Conservation (phyloP, 306 rosid species). For the Delonix regia region DNA sequence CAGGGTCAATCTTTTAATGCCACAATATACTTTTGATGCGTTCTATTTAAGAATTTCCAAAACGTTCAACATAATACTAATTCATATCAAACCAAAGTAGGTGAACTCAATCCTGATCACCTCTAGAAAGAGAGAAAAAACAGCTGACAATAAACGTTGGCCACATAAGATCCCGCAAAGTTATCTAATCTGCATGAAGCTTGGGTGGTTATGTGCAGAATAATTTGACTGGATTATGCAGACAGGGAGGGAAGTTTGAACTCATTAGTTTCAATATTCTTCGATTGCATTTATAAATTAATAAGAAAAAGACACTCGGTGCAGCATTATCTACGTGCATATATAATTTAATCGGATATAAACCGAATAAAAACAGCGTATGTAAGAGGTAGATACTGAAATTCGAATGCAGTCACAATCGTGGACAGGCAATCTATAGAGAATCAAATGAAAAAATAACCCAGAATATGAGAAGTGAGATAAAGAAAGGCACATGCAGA, state of each 20-base stretch:
- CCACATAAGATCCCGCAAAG: background rate
- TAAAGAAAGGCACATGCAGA: background rate
- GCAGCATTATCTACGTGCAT: slow-evolving; percentile 17
- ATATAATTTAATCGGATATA: background rate
- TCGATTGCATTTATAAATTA: background rate
- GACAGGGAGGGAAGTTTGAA: background rate
- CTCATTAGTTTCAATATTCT: background rate
- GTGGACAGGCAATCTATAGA: background rate
- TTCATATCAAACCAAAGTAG: background rate
- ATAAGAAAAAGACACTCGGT: background rate
- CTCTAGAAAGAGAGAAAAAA: too few species aligned
- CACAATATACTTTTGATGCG: background rate
- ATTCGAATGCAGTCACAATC: slow-evolving; percentile 30
- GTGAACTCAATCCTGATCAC: background rate
- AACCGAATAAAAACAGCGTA: background rate
- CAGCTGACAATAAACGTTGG: background rate
- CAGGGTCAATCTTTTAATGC: background rate
- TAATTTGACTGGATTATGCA: background rate
- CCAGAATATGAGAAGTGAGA: background rate
- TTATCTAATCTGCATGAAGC: background rate
- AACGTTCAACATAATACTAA: background rate
- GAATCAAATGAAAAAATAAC: slow-evolving; percentile 3
- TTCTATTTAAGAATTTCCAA: background rate
- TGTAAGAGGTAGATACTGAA: background rate
- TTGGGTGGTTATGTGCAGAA: background rate